phyloP scores from a whole-genome alignment of 2,329 filamentous ascomycete species.

The Aureobasidium lini region DNA sequence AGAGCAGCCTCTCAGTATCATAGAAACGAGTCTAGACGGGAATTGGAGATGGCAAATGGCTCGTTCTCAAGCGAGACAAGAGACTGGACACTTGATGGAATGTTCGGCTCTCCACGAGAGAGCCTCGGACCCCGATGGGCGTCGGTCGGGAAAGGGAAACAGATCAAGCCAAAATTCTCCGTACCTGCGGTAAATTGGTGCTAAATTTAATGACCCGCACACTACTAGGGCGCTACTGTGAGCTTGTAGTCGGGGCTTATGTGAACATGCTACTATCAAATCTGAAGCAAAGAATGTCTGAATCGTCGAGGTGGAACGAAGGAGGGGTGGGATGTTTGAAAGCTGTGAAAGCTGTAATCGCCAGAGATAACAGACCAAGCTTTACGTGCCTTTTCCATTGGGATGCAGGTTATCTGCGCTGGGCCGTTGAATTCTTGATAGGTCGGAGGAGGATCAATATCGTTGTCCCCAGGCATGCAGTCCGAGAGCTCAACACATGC shows the following conservation, averaged over 20 bases:
- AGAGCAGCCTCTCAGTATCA: background rate
- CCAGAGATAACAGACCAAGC: background rate
- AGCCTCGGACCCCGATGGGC: slow-evolving; percentile 6
- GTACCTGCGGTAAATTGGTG: slow-evolving; percentile 7
- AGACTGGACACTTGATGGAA: background rate
- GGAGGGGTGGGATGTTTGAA: background rate
- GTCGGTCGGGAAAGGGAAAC: slow-evolving; percentile 7
- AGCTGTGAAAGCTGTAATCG: background rate
- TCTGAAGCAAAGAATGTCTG: slow-evolving; percentile 17
- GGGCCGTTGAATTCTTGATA: background rate
- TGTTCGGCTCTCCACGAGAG: slow-evolving; percentile 12
- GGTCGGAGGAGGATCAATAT: slow-evolving; percentile 1
- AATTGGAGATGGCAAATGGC: background rate
- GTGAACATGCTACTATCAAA: slow-evolving; percentile 12
- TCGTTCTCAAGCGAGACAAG: background rate
- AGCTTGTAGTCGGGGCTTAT: slow-evolving; percentile 13
- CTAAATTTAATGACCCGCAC: slow-evolving; percentile 13
- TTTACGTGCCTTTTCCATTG: slow-evolving; percentile 3
- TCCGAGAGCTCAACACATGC: slow-evolving; percentile 12
- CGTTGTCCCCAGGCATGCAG: slow-evolving; percentile 11
- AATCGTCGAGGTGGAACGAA: slow-evolving; percentile 1
- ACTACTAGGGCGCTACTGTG: slow-evolving; percentile 10
- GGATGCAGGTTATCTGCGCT: background rate
- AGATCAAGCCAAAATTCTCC: slow-evolving; percentile 13
- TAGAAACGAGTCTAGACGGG: background rate